These are phyloP conservation scores for Themeda triandra DNA, from an alignment of 176 grass and related monocot species.

Conservation along the genomic window DNA sequence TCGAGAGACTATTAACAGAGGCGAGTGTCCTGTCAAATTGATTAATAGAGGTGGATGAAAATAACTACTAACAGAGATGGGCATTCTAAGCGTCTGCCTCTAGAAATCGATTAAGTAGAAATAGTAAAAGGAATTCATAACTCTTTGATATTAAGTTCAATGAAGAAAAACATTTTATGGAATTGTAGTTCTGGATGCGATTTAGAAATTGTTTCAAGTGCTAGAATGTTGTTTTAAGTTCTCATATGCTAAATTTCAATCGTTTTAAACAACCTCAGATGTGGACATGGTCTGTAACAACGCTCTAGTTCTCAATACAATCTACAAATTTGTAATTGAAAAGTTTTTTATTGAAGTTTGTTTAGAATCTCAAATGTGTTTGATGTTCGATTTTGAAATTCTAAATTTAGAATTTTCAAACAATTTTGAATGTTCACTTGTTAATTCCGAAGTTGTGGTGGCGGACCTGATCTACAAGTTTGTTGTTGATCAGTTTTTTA, in stretches of 20 bases:
- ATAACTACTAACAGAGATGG: neutral
- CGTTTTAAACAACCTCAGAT: neutral
- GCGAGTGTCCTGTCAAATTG: neutral
- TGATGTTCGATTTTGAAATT: neutral
- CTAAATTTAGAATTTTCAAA: neutral
- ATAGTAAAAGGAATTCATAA: neutral
- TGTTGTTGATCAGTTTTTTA: neutral
- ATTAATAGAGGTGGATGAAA: neutral
- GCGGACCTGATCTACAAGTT: neutral
- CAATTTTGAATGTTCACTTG: neutral
- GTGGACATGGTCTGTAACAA: neutral
- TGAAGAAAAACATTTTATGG: neutral
- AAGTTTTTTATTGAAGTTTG: neutral
- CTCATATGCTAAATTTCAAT: neutral
- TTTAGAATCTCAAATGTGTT: neutral
- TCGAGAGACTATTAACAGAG: neutral
- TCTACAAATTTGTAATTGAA: neutral
- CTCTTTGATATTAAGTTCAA: neutral
- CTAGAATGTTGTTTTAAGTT: neutral
- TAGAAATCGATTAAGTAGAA: neutral
- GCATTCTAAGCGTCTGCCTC: neutral
- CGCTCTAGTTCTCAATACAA: neutral
- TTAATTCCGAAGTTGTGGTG: neutral
- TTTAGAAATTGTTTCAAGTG: neutral
- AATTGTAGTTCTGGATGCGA: neutral